These are phyloP conservation scores for Gnomoniopsis sp. DNA, from an alignment of 2,329 filamentous ascomycete species.

Conservation along the genomic window DNA sequence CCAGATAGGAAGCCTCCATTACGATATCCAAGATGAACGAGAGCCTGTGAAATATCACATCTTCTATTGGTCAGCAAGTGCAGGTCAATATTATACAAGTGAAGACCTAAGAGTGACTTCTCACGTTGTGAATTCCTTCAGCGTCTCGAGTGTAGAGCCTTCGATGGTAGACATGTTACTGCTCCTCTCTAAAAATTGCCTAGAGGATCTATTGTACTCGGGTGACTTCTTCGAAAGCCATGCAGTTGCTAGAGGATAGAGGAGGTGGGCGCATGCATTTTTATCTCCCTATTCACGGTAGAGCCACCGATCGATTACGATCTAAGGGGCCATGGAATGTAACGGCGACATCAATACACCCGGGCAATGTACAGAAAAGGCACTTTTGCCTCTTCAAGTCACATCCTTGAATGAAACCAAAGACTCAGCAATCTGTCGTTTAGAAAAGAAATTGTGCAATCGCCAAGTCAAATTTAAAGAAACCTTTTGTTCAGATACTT, in stretches of 20 bases:
- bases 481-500: background rate
- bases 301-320: no score
- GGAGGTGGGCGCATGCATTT: background rate
- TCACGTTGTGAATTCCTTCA: background rate
- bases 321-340: no score
- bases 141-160: background rate
- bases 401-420: background rate
- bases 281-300: no score
- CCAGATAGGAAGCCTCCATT: slow-evolving; percentile 52
- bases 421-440: background rate
- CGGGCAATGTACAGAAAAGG: background rate
- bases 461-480: no score
- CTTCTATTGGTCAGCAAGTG: slow-evolving; percentile 22
- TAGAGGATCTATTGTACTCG: no score
- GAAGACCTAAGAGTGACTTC: background rate
- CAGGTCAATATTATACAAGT: background rate
- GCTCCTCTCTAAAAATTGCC: no score
- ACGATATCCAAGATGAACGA: slow-evolving; percentile 43
- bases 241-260: background rate
- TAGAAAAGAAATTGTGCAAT: background rate
- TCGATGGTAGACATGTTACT: background rate
- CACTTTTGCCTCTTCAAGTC: background rate
- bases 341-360: background rate
- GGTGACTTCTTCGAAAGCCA: background rate
- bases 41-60: slow-evolving; percentile 48